A percentile compares a stretch with the other conserved stretches of the same genome.
These are phyloP conservation scores for Cytospora mali DNA, from an alignment of 2,329 filamentous ascomycete genomes.

Conservation along the genomic window DNA sequence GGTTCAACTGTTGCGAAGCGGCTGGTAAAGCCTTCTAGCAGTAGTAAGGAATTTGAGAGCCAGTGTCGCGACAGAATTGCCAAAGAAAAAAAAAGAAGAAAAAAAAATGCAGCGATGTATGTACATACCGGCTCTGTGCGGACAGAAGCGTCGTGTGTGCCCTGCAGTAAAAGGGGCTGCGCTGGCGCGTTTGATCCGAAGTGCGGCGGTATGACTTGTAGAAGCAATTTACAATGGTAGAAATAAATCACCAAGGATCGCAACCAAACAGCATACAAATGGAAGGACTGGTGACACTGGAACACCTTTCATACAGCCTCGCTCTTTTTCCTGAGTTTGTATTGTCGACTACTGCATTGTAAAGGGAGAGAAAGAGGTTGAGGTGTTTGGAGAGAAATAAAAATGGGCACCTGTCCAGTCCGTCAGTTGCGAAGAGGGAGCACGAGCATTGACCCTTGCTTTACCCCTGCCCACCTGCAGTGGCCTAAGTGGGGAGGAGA, in stretches of 20 bases:
- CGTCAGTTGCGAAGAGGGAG: neutral
- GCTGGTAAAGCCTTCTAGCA: neutral
- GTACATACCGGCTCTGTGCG: constrained; percentile 18
- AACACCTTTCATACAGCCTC: constrained; percentile 11
- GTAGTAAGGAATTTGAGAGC: neutral
- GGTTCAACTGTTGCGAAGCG: neutral
- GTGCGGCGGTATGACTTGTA: constrained; percentile 4
- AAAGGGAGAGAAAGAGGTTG: constrained; percentile 12
- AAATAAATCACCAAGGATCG: constrained; percentile 2
- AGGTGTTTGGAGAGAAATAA: constrained; percentile 26
- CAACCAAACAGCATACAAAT: constrained; percentile 23
- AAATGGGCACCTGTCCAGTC: constrained; percentile 24
- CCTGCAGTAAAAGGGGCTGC: constrained; percentile 16
- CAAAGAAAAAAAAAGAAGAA: no score
- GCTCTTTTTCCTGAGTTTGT: constrained; percentile 16
- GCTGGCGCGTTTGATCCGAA: constrained; percentile 14
- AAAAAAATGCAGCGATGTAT: neutral
- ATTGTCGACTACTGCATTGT: constrained; percentile 6
- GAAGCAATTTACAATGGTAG: constrained; percentile 7
- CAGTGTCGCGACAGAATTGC: neutral
- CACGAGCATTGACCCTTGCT: constrained; percentile 3
- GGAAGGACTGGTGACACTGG: constrained; percentile 2
- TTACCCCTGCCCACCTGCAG: neutral
- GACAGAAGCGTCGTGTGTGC: constrained; percentile 16
- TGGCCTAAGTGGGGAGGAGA: neutral